These are phyloP conservation scores for Phytopythium chamaehyphon DNA, from an alignment of 352 stramenopile genomes.

Conservation along the genomic window DNA sequence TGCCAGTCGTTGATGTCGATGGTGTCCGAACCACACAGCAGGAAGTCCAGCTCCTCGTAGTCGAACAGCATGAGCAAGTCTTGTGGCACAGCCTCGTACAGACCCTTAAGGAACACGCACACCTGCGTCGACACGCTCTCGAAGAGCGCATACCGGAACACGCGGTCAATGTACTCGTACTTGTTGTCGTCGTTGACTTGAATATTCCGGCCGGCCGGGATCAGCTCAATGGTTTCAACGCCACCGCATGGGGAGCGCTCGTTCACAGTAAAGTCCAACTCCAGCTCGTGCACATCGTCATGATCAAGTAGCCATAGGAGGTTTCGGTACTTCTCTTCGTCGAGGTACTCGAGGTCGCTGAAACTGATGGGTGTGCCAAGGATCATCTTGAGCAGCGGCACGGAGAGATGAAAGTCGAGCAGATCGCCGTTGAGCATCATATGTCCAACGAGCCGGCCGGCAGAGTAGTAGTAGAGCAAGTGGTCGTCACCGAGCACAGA, in stretches of 20 bases:
- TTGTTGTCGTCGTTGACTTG: slow-evolving; percentile 96
- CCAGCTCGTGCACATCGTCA: slow-evolving; percentile 37
- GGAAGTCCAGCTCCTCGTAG: slow-evolving; percentile 94
- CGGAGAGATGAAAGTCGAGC: slow-evolving; percentile 91
- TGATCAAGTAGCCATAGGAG: slow-evolving; percentile 64
- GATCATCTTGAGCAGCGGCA: slow-evolving; percentile 97
- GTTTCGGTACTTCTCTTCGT: slow-evolving; percentile 51
- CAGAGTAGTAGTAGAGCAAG: slow-evolving; percentile 47
- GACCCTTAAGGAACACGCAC: slow-evolving; percentile 88
- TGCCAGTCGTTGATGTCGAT: slow-evolving; percentile 95
- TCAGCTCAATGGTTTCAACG: slow-evolving; percentile 41
- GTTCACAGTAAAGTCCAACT: slow-evolving; percentile 59
- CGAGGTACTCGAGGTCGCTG: slow-evolving; percentile 88
- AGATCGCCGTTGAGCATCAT: slow-evolving; percentile 88
- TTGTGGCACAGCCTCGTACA: slow-evolving; percentile 96
- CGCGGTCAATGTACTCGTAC: slow-evolving; percentile 91
- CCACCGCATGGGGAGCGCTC: slow-evolving; percentile 15
- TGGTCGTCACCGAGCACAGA: slow-evolving; percentile 49
- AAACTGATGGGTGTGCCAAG: slow-evolving; percentile 93
- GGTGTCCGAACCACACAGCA: slow-evolving; percentile 92
- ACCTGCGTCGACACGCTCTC: slow-evolving; percentile 90
- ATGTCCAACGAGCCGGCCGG: slow-evolving; percentile 51
- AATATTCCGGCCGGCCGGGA: slow-evolving; percentile 53
- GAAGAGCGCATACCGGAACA: slow-evolving; percentile 93
- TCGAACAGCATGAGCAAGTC: slow-evolving; percentile 94